These are phyloP conservation scores for Alternaria atra DNA, from an alignment of 2,329 filamentous ascomycete genomes.

Conservation along the genomic window DNA sequence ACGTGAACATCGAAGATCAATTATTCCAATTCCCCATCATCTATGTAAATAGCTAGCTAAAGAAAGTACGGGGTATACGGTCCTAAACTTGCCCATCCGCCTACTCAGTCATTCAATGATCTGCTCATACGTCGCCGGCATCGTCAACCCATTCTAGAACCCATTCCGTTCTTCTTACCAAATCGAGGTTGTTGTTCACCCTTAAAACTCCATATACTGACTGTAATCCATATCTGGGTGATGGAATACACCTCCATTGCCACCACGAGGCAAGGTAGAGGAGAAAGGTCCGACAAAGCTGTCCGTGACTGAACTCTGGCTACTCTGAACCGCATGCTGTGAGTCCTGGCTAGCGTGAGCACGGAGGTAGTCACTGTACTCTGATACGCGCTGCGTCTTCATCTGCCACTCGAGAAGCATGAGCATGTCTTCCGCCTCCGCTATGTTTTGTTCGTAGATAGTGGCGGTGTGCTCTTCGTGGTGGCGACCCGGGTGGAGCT, in stretches of 20 bases:
- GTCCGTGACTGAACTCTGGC: neutral
- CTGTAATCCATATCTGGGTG: neutral
- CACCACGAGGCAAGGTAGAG: neutral
- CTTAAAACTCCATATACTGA: neutral
- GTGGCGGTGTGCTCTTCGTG: neutral
- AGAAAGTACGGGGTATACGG: neutral
- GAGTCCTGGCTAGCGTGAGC: constrained; percentile 23
- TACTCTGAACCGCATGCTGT: constrained; percentile 13
- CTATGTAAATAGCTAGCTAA: constrained; percentile 2
- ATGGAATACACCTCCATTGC: neutral
- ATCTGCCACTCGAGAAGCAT: constrained; percentile 27
- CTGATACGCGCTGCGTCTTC: constrained; percentile 29
- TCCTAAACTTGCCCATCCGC: neutral
- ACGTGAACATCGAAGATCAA: constrained; percentile 5
- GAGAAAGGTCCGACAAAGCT: neutral
- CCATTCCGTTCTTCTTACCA: neutral
- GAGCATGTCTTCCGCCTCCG: neutral
- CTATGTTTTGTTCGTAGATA: neutral
- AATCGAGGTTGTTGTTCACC: neutral
- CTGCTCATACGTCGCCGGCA: neutral
- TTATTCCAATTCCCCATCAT: neutral
- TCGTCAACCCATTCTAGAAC: neutral
- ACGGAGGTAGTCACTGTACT: constrained; percentile 32
- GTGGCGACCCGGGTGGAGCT: neutral
- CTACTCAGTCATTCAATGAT: neutral